Evolutionary conservation across 495 filamentous ascomycete species (phyloP), one percentile per base, ranked within the genome.

Genomic region (Aspergillus wentii): DNA sequence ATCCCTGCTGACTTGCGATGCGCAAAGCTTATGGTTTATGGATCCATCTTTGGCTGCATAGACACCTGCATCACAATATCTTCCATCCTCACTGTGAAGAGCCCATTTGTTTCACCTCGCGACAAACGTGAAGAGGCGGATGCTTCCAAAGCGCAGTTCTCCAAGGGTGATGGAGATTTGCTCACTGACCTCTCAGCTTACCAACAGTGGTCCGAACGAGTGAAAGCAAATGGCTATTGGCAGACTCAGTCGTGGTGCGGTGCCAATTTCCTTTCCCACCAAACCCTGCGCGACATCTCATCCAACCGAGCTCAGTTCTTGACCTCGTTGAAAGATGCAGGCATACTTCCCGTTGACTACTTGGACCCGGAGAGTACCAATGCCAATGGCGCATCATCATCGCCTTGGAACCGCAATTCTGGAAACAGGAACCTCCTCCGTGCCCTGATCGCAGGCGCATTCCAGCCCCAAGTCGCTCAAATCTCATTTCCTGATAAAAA

Each of bases 401-500:
- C 28, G 5, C 46, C 33, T 23, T 61, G 73, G 46, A 78, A 78
- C 53, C 62, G 66, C 41, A 78, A 80, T 41, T 54, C 59, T 8
- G 48, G 62, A 11, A 76, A 76, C 41, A 51, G 62, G 33, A 76
- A 75, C 36, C 82, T 98, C 29, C 60, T 97, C 29, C 85, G 90
- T 21, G 87, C 92, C 1, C 71, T 98, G 5, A 78, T 94, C n/a
- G 91, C 90, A 10, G 88, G 80, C 11, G 80, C 92, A 7, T 95
- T 97, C 73, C 81, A 83, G 20, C 92, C 92, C 0, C 88, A 97
- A 53, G 74, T 95, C 41, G 89, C 86, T 17, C 80, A 89, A 30
- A 94, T 98, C 57, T 81, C 82, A 26, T 83, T 95, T 54, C 92
- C 92, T 0, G 88, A 95, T 62, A 91, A 94, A 72, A 95, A 94